A percentile compares a stretch with the other conserved stretches of the same genome.
These are phyloP conservation scores for Leishmania major DNA, from an alignment of 208 protist genomes.

Conservation along the genomic window DNA sequence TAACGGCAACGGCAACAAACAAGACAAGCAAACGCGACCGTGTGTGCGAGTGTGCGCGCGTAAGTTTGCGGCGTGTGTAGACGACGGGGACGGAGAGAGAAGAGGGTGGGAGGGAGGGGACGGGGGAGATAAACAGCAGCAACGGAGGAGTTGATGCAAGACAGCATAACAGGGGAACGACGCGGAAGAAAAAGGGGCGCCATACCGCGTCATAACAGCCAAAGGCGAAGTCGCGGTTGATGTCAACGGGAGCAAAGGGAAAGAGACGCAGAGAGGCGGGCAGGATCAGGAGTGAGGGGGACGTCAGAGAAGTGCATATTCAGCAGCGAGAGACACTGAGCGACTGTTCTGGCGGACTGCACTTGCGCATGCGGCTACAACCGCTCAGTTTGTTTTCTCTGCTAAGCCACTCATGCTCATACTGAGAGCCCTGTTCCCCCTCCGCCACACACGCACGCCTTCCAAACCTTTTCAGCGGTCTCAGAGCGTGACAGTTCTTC, in stretches of 20 bases:
- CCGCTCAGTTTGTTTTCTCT: neutral
- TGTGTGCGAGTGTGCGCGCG: neutral
- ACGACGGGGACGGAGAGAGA: neutral
- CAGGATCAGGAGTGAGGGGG: neutral
- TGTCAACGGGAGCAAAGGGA: neutral
- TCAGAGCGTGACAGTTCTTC: neutral
- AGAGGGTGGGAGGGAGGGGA: neutral
- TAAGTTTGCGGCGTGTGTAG: neutral
- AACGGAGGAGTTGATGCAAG: neutral
- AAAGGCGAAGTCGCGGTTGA: too few species aligned
- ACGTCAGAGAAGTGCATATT: neutral
- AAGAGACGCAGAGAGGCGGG: neutral
- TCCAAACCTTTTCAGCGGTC: neutral
- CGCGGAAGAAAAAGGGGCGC: too few species aligned
- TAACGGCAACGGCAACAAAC: neutral
- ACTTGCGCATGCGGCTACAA: neutral
- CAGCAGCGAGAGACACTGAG: neutral
- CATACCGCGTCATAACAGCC: too few species aligned
- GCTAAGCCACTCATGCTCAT: neutral
- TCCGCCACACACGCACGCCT: too few species aligned
- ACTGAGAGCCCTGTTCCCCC: neutral
- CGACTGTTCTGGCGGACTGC: neutral
- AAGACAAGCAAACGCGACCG: neutral
- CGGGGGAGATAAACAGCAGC: neutral
- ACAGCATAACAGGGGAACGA: neutral